Evolutionary conservation across 176 grass and related monocot species (phyloP), one percentile per base, ranked within the genome.

Genomic region (Dactylis glomerata): DNA sequence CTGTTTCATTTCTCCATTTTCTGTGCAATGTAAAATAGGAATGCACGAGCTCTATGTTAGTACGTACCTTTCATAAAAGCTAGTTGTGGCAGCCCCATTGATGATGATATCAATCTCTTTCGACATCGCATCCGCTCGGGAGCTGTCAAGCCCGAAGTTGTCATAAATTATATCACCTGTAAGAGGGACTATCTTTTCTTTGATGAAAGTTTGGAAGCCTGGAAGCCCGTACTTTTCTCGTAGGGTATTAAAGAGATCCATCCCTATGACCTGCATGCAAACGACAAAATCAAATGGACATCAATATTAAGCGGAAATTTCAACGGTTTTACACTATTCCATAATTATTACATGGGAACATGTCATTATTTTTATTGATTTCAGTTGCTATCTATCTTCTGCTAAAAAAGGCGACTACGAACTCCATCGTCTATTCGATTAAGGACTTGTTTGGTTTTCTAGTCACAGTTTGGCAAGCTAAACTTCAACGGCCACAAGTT

Each of bases 41-140:
- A 36, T 45, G 11, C 11, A 45, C 1, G 8, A 10, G 15, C n/a
- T n/a, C n/a, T n/a, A n/a, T n/a, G n/a, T n/a, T n/a, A n/a, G n/a
- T n/a, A n/a, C n/a, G 15, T 47, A 89, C 90, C 90, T 84, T 69
- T 92, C 91, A 10, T 89, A 77, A 37, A 92, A 92, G 40, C 32
- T 84, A 7, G 90, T 92, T 6, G 66, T 86, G 75, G 90, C 90
- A 33, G 87, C 87, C 36, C 56, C 88, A 15, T 92, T 87, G 30
- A 90, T 8, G 30, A 92, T 66, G 7, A 90, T 56, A 32, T 90
- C 81, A 0, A 88, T 75, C 77, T 91, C 79, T 8, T 86, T 28
- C 17, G 20, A 78, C 38, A 94, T 17, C 16, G 55, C 45, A 1
- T 86, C 55, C 14, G 81, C 10, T 36, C 49, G 4, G 24, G 83